These are phyloP conservation scores for Cadophora gregata DNA, from an alignment of 2,329 filamentous ascomycete species.

Conservation along the genomic window DNA sequence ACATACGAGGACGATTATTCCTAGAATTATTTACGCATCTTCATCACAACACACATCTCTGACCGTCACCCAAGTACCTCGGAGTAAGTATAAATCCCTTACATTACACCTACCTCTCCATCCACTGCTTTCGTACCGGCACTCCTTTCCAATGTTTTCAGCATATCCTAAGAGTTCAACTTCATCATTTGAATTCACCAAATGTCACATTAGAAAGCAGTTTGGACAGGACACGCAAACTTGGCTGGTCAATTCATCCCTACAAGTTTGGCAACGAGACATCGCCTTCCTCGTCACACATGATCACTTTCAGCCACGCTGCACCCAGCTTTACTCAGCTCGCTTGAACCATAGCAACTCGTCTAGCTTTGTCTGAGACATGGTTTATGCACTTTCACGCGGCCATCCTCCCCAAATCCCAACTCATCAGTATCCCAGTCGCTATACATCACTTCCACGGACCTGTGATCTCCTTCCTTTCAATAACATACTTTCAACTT, in stretches of 20 bases:
- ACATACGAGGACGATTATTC: neutral
- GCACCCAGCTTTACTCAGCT: neutral
- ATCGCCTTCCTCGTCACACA: neutral
- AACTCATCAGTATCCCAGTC: neutral
- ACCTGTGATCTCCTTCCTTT: neutral
- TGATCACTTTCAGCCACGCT: neutral
- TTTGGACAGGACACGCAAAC: neutral
- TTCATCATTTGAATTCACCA: neutral
- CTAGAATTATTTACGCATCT: neutral
- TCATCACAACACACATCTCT: neutral
- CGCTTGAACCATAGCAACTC: neutral
- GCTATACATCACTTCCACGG: neutral
- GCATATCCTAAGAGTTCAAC: neutral
- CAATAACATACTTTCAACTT: neutral
- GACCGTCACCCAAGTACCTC: neutral
- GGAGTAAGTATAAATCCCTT: neutral
- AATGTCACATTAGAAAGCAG: neutral
- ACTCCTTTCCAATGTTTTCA: neutral
- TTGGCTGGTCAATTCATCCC: neutral
- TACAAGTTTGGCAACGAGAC: neutral
- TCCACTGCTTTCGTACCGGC: neutral
- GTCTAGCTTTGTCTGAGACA: neutral
- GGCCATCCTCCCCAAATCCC: neutral
- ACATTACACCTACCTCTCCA: neutral
- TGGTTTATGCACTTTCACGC: neutral